phyloP scores from a whole-genome alignment of 345 rosid species.

The Eucalyptus coolabah region DNA sequence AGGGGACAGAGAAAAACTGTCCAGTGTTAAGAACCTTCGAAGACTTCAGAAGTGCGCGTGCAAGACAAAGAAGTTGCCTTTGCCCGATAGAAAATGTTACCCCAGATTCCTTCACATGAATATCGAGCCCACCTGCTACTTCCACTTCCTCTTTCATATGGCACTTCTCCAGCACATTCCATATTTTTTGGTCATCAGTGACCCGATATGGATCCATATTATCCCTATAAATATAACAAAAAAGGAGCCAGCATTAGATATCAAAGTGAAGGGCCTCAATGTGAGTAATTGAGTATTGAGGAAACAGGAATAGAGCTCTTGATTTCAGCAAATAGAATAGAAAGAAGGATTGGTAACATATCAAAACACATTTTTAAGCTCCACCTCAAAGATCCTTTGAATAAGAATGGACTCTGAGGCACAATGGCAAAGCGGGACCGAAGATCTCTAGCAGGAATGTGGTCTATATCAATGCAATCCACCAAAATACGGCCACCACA shows the following conservation, averaged over 20 bases:
- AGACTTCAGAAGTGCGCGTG: slow-evolving; percentile 82
- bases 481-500: slow-evolving; percentile 55
- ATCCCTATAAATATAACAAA: slow-evolving; percentile 29
- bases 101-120: slow-evolving; percentile 52
- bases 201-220: slow-evolving; percentile 66
- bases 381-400: slow-evolving; percentile 82
- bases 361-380: not conserved
- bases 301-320: not conserved
- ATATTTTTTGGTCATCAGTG: slow-evolving; percentile 45
- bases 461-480: slow-evolving; percentile 53
- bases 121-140: slow-evolving; percentile 65
- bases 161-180: slow-evolving; percentile 66
- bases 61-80: slow-evolving; percentile 90
- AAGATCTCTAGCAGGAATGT: slow-evolving; percentile 67
- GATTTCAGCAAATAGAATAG: not conserved
- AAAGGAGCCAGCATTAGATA: not conserved
- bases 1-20: not conserved
- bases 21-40: slow-evolving; percentile 27
- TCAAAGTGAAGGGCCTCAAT: not conserved
- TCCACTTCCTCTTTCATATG: slow-evolving; percentile 76
- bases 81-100: slow-evolving; percentile 75
- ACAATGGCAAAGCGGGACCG: slow-evolving; percentile 70
- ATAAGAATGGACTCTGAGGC: slow-evolving; percentile 86
- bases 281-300: not conserved
- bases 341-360: not conserved